These are phyloP conservation scores for Juglanconis sp. DNA, from an alignment of 2,329 filamentous ascomycete genomes.

Conservation along the genomic window DNA sequence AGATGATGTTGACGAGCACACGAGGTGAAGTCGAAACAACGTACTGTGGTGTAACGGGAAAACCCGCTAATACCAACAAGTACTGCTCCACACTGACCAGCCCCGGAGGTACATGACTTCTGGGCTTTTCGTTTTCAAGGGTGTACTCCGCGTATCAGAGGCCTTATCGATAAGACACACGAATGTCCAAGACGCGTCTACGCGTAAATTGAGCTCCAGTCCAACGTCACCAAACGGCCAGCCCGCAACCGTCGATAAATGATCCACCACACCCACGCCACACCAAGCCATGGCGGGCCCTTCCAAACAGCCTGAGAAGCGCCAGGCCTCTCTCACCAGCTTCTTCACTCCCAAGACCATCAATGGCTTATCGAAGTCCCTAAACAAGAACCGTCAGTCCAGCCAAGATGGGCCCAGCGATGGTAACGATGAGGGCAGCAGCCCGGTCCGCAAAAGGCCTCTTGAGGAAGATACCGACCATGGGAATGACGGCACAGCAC, in stretches of 20 bases:
- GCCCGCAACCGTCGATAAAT: not conserved
- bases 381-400: constrained; percentile 14
- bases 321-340: constrained; percentile 79
- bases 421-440: not conserved
- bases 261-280: not conserved
- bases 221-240: not conserved
- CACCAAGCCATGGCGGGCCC: constrained; percentile 33
- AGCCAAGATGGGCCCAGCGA: constrained; percentile 15
- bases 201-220: constrained; percentile 1
- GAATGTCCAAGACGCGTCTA: constrained; percentile 1
- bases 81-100: no score
- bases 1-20: no score
- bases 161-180: constrained; percentile 2
- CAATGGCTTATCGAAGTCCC: constrained; percentile 36
- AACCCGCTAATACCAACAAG: no score
- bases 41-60: no score
- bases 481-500: constrained; percentile 38
- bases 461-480: constrained; percentile 45
- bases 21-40: no score
- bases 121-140: no score
- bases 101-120: no score
- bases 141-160: no score
- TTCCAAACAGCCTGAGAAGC: constrained; percentile 50
- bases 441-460: constrained; percentile 45
- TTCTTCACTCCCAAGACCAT: constrained; percentile 70